Evolutionary conservation across 1,284 basidiomycete genomes (phyloP).

Genomic region (Papiliotrema flavescens): DNA sequence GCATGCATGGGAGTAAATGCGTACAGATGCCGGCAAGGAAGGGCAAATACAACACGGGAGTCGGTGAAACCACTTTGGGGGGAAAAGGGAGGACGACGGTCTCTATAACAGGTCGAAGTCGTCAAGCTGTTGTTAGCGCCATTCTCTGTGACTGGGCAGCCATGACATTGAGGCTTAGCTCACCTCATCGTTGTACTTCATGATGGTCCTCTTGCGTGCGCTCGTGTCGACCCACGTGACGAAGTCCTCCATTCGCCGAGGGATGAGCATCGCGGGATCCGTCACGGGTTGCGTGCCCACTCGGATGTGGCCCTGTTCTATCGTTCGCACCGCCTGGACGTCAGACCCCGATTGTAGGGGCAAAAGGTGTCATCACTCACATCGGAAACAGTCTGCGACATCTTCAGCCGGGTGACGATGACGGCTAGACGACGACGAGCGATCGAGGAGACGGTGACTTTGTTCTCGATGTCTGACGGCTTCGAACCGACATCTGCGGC

Average conservation of each 20-base stretch:
- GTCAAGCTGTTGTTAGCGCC: slow-evolving; percentile 61
- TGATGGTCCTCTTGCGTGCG: slow-evolving; percentile 92
- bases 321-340: slow-evolving; percentile 82
- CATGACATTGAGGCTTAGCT: slow-evolving; percentile 27
- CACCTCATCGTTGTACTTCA: slow-evolving; percentile 96
- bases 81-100: neutral
- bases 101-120: slow-evolving; percentile 75
- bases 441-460: slow-evolving; percentile 91
- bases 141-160: no score
- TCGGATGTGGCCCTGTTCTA: slow-evolving; percentile 97
- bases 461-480: slow-evolving; percentile 88
- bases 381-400: slow-evolving; percentile 93
- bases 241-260: slow-evolving; percentile 98
- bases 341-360: slow-evolving; percentile 1
- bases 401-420: slow-evolving; percentile 86
- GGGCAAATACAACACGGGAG: neutral
- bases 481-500: slow-evolving; percentile 57
- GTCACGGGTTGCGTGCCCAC: slow-evolving; percentile 95
- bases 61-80: no score
- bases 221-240: slow-evolving; percentile 99
- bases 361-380: slow-evolving; percentile 54
- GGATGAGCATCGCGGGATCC: slow-evolving; percentile 95
- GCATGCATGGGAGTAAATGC: neutral
- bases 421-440: slow-evolving; percentile 89
- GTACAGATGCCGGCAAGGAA: neutral